Conservation (phyloP, 371 early-diverging fungal species). For the Conidiobolus incongruus region DNA sequence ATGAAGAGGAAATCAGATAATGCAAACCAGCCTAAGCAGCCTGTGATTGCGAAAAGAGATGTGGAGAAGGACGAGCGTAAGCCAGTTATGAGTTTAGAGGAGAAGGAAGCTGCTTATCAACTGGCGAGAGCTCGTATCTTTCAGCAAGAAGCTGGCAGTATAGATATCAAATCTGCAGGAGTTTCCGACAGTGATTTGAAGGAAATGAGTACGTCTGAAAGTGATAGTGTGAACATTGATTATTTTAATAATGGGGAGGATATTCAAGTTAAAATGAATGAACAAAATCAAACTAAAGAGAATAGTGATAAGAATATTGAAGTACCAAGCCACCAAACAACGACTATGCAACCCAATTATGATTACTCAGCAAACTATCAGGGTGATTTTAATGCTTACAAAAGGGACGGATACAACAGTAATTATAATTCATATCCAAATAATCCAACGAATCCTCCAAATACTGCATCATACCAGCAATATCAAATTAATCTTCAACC, state of each 20-base stretch:
- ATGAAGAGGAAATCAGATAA: constrained; percentile 5
- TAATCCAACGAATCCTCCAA: no score
- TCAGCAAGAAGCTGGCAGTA: constrained; percentile 8
- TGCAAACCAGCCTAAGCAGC: background rate
- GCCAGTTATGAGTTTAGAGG: constrained; percentile 32
- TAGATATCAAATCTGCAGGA: background rate
- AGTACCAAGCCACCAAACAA: no score
- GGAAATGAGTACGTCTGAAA: background rate
- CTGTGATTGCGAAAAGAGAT: constrained; percentile 3
- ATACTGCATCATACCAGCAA: no score
- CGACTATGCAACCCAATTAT: no score
- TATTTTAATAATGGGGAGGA: background rate
- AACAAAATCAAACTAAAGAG: background rate
- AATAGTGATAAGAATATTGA: no score
- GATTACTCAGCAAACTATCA: no score
- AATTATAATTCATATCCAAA: no score
- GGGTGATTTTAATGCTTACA: no score
- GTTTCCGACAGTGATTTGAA: background rate
- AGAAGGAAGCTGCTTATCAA: constrained; percentile 48
- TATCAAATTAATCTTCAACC: no score
- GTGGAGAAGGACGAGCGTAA: constrained; percentile 9
- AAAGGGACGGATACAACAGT: no score
- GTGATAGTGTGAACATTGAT: background rate
- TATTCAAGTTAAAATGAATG: background rate
- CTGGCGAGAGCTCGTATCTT: constrained; percentile 58